A percentile compares a stretch with the other conserved stretches of the same genome.
Evolutionary conservation across 768 basidiomycete species (phyloP).

Genomic region (Sporobolomyces pararoseus): DNA sequence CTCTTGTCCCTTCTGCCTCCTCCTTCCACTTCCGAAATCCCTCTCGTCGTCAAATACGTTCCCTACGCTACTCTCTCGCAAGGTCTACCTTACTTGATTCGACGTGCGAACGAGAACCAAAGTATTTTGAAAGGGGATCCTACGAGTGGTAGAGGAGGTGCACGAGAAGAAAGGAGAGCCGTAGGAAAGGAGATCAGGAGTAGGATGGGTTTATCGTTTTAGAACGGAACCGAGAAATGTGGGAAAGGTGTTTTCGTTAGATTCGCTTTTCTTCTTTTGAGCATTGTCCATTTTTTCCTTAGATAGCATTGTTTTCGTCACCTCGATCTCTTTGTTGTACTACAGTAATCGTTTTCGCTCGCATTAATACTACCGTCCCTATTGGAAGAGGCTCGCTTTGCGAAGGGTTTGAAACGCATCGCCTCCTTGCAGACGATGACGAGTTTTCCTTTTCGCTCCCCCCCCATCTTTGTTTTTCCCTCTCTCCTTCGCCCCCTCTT

Average conservation of each 20-base stretch:
- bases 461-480: too few species aligned
- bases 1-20: slow-evolving; percentile 32
- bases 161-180: slow-evolving; percentile 36
- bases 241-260: too few species aligned
- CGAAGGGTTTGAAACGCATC: too few species aligned
- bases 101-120: slow-evolving; percentile 43
- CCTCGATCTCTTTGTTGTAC: too few species aligned
- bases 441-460: too few species aligned
- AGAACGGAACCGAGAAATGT: background rate
- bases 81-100: slow-evolving; percentile 45
- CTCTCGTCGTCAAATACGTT: slow-evolving; percentile 44
- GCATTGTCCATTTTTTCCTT: background rate
- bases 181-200: slow-evolving; percentile 41
- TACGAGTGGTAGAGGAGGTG: slow-evolving; percentile 32
- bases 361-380: too few species aligned
- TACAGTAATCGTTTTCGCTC: too few species aligned
- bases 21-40: background rate
- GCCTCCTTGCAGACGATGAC: too few species aligned
- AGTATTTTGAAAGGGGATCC: slow-evolving; percentile 39
- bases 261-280: background rate
- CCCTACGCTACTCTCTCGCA: slow-evolving; percentile 45
- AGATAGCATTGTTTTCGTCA: too few species aligned
- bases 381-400: too few species aligned
- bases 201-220: slow-evolving; percentile 28
- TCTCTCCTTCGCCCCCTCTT: background rate